Percentiles rank a stretch among this genome's conserved stretches.
Conservation (phyloP, 257 asterid genomes). For the Rhazya stricta region DNA sequence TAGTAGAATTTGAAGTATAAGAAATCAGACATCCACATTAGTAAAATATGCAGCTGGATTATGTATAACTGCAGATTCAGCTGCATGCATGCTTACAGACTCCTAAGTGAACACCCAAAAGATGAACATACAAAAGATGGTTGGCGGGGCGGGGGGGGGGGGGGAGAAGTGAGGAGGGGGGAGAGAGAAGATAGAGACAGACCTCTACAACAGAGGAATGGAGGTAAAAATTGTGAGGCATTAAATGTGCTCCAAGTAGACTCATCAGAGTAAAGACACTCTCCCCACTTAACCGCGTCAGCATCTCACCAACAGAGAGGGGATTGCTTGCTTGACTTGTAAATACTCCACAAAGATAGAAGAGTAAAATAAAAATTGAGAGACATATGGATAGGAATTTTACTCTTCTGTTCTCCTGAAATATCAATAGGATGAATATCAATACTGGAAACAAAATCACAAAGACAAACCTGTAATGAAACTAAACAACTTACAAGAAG, state of each 20-base stretch:
- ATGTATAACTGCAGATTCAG: neutral
- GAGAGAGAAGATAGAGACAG: conserved; percentile 17
- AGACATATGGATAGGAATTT: conserved; percentile 51
- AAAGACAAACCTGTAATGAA: neutral
- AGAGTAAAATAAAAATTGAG: conserved; percentile 50
- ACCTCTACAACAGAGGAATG: conserved; percentile 96
- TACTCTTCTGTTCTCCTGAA: conserved; percentile 65
- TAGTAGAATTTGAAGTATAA: conserved; percentile 11
- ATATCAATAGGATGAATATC: conserved; percentile 2
- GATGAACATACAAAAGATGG: neutral
- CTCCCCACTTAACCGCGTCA: conserved; percentile 69
- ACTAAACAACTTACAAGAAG: conserved; percentile 50
- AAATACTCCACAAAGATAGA: conserved; percentile 62
- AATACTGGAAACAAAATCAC: neutral
- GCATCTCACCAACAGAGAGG: conserved; percentile 49
- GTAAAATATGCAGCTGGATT: neutral
- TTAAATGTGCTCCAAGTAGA: conserved; percentile 87
- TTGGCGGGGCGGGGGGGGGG: too few species aligned
- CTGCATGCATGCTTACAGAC: neutral
- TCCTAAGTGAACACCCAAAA: neutral
- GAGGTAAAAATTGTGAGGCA: conserved; percentile 94
- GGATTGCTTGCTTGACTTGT: conserved; percentile 60
- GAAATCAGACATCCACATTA: neutral
- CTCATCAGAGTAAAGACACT: conserved; percentile 83
- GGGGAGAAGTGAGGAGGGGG: too few species aligned